Percentiles rank a stretch among this genome's conserved stretches.
Conservation (phyloP, 805 yeast genomes). For the Sugiyamaella valdiviana region DNA sequence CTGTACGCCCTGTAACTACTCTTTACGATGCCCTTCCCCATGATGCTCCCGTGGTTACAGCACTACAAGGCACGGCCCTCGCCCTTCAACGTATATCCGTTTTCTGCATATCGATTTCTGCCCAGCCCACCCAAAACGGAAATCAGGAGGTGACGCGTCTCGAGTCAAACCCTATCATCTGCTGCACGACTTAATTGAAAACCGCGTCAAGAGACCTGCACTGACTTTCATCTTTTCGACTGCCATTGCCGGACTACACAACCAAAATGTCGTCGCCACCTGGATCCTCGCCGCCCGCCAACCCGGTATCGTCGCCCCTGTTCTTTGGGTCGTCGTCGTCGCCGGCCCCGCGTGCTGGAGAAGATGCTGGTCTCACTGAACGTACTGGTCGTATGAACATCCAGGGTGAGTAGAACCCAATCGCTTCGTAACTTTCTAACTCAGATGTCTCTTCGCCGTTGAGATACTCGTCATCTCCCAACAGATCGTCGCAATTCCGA, state of each 20-base stretch:
- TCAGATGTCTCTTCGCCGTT: slow-evolving; percentile 41
- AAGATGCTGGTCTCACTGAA: slow-evolving; percentile 10
- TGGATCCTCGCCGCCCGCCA: slow-evolving; percentile 4
- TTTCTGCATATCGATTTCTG: too few relatives aligned
- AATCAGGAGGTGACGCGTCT: background rate
- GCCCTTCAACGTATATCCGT: background rate
- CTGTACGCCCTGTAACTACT: too few relatives aligned
- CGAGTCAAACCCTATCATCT: background rate
- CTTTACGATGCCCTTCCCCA: too few relatives aligned
- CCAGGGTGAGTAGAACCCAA: slow-evolving; percentile 4
- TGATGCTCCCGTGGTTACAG: too few relatives aligned
- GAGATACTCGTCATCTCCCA: slow-evolving; percentile 37
- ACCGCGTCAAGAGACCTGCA: background rate
- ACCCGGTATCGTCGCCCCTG: slow-evolving; percentile 13
- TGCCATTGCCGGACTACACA: too few relatives aligned
- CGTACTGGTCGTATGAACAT: slow-evolving; percentile 15
- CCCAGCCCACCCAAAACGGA: background rate
- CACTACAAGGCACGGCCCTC: too few relatives aligned
- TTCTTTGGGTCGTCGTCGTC: slow-evolving; percentile 17
- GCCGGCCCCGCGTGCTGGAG: slow-evolving; percentile 5
- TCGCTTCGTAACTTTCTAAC: background rate
- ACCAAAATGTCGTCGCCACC: slow-evolving; percentile 5
- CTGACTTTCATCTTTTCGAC: background rate
- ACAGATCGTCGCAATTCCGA: slow-evolving; percentile 12
- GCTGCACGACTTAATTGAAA: background rate